Evolutionary conservation across 139 green algal genomes (phyloP).

Genomic region (Medakamo hakoo): DNA sequence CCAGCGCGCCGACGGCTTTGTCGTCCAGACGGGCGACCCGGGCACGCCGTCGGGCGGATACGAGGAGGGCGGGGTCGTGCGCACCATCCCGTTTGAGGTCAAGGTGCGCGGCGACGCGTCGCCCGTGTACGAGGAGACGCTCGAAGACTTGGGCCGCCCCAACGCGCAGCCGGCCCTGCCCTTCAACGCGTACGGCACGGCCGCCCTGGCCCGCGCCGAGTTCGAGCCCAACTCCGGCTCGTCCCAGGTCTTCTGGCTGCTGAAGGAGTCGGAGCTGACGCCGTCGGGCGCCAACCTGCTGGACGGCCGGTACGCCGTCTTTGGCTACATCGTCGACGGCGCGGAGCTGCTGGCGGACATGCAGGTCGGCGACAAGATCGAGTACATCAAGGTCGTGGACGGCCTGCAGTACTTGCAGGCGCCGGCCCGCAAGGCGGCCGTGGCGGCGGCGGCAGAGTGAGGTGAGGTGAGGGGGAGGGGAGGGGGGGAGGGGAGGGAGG

Average conservation of each 20-base stretch:
- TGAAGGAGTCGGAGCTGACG: constrained; percentile 97
- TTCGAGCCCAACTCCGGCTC: constrained; percentile 89
- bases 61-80: constrained; percentile 19
- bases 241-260: constrained; percentile 87
- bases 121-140: constrained; percentile 86
- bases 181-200: constrained; percentile 97
- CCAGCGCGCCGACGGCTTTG: constrained; percentile 89
- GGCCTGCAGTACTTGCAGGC: constrained; percentile 50
- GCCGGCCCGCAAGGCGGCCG: neutral
- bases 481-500: neutral
- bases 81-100: constrained; percentile 87
- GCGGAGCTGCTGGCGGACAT: constrained; percentile 26
- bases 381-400: constrained; percentile 59
- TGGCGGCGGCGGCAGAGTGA: neutral
- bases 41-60: constrained; percentile 6
- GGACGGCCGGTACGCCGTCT: constrained; percentile 92
- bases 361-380: constrained; percentile 74
- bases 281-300: constrained; percentile 90
- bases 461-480: neutral
- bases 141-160: constrained; percentile 82
- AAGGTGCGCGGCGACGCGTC: constrained; percentile 69
- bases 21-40: constrained; percentile 94
- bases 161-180: constrained; percentile 80
- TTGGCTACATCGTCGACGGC: constrained; percentile 82
- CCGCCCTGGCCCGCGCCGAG: constrained; percentile 84